Evolutionary conservation across 306 rosid genomes (phyloP), one percentile per base, ranked within the genome.

Genomic region (Glycine latifolia): DNA sequence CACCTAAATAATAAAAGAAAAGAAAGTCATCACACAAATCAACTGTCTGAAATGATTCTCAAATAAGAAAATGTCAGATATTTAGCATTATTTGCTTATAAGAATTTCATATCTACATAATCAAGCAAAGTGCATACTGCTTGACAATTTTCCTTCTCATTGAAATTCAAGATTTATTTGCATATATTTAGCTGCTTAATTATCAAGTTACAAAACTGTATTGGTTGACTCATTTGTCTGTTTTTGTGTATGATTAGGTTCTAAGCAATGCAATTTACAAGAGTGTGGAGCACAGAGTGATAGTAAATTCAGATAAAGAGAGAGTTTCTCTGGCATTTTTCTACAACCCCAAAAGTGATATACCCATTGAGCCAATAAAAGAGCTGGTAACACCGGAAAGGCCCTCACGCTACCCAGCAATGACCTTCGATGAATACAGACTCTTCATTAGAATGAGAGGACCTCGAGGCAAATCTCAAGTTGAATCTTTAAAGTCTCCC

Each of bases 201-300:
- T 50, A 54, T 54, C 20, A n/a, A n/a, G 20, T 54, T 26, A 54
- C 9, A 54, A 14, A 17, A 53, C 4, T 35, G 4, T 43, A 20
- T 26, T 14, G 13, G 3, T 47, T 52, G 2, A 2, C 1, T 26
- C 15, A 53, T 67, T 48, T 17, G 16, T 61, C 49, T 37, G 52
- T 14, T 7, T 43, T 63, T 0, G 26, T 67, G 68, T 31, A 55
- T 63, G 67, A 44, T 4, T 17, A 94, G 98, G 97, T 95, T 71
- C 52, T 95, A 58, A 95, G 97, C 86, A 95, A 95, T 73, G 91
- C 95, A 84, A 81, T 62, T 0, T 93, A 95, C 89, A 95, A 86
- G 84, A 95, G 99, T 55, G 95, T 95, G 67, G 99, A 95, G 84
- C 99, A 95, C 41, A 85, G 99, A 86, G 99, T 95, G 77, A 86